Percentiles rank a stretch among this genome's conserved stretches.
Conservation (phyloP, 352 stramenopile genomes). For the Globisporangium canariense region DNA sequence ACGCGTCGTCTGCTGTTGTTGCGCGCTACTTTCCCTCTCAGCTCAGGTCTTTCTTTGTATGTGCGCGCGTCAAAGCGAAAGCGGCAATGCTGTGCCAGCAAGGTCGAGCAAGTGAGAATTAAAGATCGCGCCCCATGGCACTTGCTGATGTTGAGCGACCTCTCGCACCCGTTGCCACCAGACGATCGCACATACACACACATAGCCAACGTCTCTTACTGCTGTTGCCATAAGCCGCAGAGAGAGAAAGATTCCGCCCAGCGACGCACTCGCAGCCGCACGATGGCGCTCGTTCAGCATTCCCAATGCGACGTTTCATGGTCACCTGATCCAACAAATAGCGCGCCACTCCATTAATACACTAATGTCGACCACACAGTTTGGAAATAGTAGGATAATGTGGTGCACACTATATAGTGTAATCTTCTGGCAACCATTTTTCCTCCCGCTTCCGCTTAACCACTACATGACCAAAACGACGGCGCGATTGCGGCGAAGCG, state of each 20-base stretch:
- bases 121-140: neutral
- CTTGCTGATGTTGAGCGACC: neutral
- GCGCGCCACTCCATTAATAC: neutral
- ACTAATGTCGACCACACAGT: no score
- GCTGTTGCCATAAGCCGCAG: no score
- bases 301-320: neutral
- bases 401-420: neutral
- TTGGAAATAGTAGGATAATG: no score
- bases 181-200: neutral
- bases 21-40: neutral
- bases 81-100: constrained; percentile 2
- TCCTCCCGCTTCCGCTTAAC: neutral
- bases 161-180: constrained; percentile 1
- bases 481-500: neutral
- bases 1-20: neutral
- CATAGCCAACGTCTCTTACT: neutral
- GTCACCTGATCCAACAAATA: neutral
- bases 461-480: neutral
- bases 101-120: neutral
- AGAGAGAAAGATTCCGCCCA: neutral
- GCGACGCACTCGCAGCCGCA: neutral
- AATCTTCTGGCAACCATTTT: neutral
- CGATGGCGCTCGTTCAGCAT: neutral
- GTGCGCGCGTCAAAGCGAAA: constrained; percentile 4
- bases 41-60: neutral